These are phyloP conservation scores for Chlamydomonas applanata DNA, from an alignment of 139 green algal genomes.

Conservation along the genomic window DNA sequence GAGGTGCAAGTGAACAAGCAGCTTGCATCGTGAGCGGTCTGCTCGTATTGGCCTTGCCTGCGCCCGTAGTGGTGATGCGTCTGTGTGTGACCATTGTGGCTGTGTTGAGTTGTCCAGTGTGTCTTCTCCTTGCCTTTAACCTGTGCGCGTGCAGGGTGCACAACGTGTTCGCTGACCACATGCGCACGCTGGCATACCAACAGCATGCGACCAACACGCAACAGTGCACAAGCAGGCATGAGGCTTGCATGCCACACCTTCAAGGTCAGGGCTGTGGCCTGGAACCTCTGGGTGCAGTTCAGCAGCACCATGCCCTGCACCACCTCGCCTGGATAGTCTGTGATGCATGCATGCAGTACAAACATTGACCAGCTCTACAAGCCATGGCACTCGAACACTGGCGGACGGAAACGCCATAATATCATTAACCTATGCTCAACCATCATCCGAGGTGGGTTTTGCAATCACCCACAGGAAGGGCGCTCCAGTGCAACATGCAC, in stretches of 20 bases:
- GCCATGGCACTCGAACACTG: too few relatives aligned
- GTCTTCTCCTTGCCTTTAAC: not conserved
- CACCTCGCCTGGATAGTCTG: not conserved
- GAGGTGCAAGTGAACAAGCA: not conserved
- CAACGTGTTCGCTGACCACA: not conserved
- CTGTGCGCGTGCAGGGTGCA: not conserved
- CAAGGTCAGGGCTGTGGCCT: not conserved
- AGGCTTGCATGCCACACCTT: not conserved
- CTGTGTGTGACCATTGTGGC: not conserved
- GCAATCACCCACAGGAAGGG: not conserved
- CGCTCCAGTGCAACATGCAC: not conserved
- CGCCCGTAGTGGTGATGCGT: too few relatives aligned
- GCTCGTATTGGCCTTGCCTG: not conserved
- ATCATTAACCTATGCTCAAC: too few relatives aligned
- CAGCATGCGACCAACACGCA: not conserved
- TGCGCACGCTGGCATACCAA: not conserved
- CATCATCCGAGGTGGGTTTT: too few relatives aligned
- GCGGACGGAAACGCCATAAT: too few relatives aligned
- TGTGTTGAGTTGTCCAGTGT: not conserved
- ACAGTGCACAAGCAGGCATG: not conserved
- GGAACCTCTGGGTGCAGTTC: not conserved
- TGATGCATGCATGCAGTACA: not conserved
- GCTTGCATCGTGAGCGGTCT: too few relatives aligned
- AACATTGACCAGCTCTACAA: too few relatives aligned
- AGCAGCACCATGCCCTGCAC: not conserved